Percentiles rank a stretch among this genome's conserved stretches.
These are phyloP conservation scores for Trichoderma gamsii DNA, from an alignment of 495 filamentous ascomycete species.

Conservation along the genomic window DNA sequence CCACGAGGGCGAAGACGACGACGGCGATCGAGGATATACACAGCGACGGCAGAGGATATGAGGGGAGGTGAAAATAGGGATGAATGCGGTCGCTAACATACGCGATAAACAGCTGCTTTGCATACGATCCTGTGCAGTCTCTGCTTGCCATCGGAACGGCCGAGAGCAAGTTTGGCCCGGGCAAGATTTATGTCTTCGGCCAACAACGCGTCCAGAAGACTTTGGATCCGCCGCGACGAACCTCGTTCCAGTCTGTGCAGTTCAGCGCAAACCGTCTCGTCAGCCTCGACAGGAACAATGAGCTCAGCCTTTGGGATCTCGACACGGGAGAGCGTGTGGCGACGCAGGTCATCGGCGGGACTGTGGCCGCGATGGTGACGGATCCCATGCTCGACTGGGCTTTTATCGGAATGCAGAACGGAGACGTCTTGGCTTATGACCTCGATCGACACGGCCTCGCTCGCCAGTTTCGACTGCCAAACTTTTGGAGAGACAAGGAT, in stretches of 20 bases:
- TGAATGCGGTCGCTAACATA: neutral
- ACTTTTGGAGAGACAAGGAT: conserved; percentile 68
- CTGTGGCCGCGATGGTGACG: conserved; percentile 62
- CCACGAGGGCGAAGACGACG: neutral
- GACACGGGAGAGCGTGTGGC: conserved; percentile 50
- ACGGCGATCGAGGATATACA: neutral
- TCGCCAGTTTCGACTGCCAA: conserved; percentile 64
- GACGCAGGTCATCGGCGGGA: conserved; percentile 64
- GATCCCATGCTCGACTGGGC: conserved; percentile 90
- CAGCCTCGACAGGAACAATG: conserved; percentile 76
- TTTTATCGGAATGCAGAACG: conserved; percentile 68
- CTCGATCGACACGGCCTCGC: conserved; percentile 73
- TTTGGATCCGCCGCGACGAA: conserved; percentile 57
- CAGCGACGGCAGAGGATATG: neutral
- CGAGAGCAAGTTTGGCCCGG: conserved; percentile 68
- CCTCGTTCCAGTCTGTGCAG: conserved; percentile 33
- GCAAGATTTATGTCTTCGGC: conserved; percentile 87
- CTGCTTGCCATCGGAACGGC: conserved; percentile 88
- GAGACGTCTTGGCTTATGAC: conserved; percentile 84
- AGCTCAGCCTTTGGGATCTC: conserved; percentile 73
- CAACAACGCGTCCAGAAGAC: conserved; percentile 70
- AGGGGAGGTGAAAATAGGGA: neutral
- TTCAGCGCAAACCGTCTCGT: conserved; percentile 67
- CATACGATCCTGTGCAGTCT: conserved; percentile 91
- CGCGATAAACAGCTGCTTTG: conserved; percentile 50